phyloP scores from a whole-genome alignment of 352 stramenopile genomes.

The Phytophthora constricta region DNA sequence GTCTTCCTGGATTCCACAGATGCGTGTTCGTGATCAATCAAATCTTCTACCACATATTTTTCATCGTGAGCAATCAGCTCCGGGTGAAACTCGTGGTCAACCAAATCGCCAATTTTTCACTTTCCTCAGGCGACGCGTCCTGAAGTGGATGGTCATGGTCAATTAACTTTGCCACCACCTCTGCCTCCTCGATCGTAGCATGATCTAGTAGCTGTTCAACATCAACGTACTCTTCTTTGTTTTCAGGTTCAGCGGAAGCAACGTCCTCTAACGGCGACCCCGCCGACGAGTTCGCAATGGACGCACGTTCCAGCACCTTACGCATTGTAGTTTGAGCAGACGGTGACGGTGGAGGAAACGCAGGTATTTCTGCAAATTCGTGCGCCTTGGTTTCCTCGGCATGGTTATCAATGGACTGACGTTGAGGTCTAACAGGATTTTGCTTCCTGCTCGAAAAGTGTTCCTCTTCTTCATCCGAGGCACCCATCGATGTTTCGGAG shows the following conservation, averaged over 20 bases:
- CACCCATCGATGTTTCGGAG: slow-evolving; percentile 47
- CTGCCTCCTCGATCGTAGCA: slow-evolving; percentile 1
- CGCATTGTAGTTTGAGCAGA: slow-evolving; percentile 48
- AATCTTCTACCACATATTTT: slow-evolving; percentile 6
- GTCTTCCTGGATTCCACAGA: too few species aligned
- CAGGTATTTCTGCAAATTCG: slow-evolving; percentile 52
- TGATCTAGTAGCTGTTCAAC: neutral
- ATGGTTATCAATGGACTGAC: slow-evolving; percentile 32
- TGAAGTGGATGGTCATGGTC: slow-evolving; percentile 15
- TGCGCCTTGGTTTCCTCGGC: slow-evolving; percentile 64
- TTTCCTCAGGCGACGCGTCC: neutral
- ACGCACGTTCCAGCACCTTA: slow-evolving; percentile 42
- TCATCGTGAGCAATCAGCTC: neutral
- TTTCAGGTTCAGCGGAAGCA: slow-evolving; percentile 7
- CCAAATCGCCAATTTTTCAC: slow-evolving; percentile 24
- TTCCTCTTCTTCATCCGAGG: slow-evolving; percentile 44
- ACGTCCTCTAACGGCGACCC: slow-evolving; percentile 8
- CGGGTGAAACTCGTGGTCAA: slow-evolving; percentile 18
- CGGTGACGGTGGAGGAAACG: slow-evolving; percentile 48
- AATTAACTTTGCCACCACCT: slow-evolving; percentile 22
- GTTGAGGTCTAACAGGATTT: neutral
- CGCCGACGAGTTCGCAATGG: slow-evolving; percentile 33
- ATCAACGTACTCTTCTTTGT: slow-evolving; percentile 4
- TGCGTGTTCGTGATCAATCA: slow-evolving; percentile 3
- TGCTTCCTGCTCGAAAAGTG: slow-evolving; percentile 16